Evolutionary conservation across 2,329 filamentous ascomycete genomes (phyloP).

Genomic region (Dendryphion nanum): DNA sequence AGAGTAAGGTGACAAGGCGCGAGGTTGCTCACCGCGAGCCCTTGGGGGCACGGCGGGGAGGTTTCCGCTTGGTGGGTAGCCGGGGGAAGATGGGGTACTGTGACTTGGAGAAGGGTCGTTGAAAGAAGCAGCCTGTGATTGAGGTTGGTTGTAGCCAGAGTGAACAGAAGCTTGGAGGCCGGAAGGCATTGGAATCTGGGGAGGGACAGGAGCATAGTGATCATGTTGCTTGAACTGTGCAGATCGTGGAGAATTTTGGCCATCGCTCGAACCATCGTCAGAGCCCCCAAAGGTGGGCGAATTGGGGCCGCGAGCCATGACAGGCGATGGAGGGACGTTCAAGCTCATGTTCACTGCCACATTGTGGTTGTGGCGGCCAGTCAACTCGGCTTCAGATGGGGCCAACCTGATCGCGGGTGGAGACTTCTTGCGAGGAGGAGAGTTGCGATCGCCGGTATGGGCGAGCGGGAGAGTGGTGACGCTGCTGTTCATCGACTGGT

Average conservation of each 20-base stretch:
- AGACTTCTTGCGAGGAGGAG: constrained; percentile 16
- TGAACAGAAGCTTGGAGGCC: constrained; percentile 25
- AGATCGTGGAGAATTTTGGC: constrained; percentile 18
- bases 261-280: constrained; percentile 25
- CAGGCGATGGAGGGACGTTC: constrained; percentile 32
- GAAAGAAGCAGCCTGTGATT: constrained; percentile 31
- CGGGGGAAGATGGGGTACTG: constrained; percentile 23
- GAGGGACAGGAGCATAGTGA: constrained; percentile 25
- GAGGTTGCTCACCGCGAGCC: constrained; percentile 19
- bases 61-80: constrained; percentile 21
- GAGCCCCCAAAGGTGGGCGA: constrained; percentile 27
- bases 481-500: constrained; percentile 29
- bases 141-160: constrained; percentile 12
- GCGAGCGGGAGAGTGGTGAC: constrained; percentile 28
- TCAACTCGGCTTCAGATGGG: constrained; percentile 39
- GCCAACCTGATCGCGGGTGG: constrained; percentile 23
- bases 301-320: constrained; percentile 13
- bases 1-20: constrained; percentile 7
- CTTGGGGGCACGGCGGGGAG: constrained; percentile 25
- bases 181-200: constrained; percentile 23
- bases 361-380: constrained; percentile 34
- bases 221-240: constrained; percentile 24
- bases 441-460: constrained; percentile 10
- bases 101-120: constrained; percentile 18
- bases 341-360: constrained; percentile 35